A percentile compares a stretch with the other conserved stretches of the same genome.
Evolutionary conservation across 75 land plant genomes (phyloP).

Genomic region (Pinus taeda): DNA sequence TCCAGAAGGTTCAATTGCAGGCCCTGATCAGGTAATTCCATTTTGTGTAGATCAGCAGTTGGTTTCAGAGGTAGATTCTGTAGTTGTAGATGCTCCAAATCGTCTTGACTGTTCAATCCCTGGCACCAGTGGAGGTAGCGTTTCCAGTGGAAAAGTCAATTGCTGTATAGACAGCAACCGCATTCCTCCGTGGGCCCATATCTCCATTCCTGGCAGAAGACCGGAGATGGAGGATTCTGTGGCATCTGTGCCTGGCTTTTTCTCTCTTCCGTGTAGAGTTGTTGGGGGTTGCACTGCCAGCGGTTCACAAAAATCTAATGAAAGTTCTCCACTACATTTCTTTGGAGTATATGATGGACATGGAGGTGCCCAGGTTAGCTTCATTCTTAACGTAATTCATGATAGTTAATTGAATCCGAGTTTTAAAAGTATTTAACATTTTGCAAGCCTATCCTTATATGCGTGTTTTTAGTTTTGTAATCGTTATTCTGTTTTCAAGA

Average conservation of each 20-base stretch:
- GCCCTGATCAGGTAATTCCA: neutral
- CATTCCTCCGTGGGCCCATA: constrained; percentile 56
- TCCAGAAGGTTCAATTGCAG: neutral
- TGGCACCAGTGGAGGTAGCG: neutral
- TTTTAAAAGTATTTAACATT: neutral
- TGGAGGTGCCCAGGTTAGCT: constrained; percentile 81
- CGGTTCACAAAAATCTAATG: constrained; percentile 17
- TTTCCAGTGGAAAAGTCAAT: neutral
- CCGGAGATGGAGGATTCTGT: constrained; percentile 89
- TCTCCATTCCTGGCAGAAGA: constrained; percentile 64
- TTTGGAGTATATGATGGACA: constrained; percentile 97
- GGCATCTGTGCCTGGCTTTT: constrained; percentile 37
- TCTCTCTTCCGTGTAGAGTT: constrained; percentile 45
- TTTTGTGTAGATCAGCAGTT: neutral
- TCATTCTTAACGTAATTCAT: neutral
- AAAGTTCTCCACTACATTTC: constrained; percentile 47
- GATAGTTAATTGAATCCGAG: constrained; percentile 3
- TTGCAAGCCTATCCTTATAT: neutral
- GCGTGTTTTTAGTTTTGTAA: neutral
- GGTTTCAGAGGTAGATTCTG: constrained; percentile 4
- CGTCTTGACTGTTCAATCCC: neutral
- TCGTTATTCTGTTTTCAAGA: neutral
- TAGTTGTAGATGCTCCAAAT: neutral
- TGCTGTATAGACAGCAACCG: constrained; percentile 38
- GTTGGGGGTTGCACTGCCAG: constrained; percentile 27